phyloP scores from a whole-genome alignment of 768 basidiomycete species.

The Tylopilus subfusipes region DNA sequence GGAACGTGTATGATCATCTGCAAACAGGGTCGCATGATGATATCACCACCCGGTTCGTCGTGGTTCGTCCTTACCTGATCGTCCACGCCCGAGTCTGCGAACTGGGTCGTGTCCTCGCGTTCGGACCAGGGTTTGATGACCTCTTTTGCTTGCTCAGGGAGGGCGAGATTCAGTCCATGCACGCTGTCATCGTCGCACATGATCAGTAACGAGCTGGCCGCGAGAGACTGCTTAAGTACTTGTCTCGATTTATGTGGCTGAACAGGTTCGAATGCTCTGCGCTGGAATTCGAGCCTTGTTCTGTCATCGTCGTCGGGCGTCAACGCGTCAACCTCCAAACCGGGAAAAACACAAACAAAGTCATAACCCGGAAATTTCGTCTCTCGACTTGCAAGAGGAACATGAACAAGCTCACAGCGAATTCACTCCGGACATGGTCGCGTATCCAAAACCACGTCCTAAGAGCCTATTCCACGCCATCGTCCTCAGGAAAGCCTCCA shows the following conservation, averaged over 20 bases:
- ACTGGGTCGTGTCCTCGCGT: conserved; percentile 62
- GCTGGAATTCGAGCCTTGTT: conserved; percentile 40
- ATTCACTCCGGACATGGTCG: too few relatives aligned
- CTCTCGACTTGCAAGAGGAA: not conserved
- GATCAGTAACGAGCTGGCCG: not conserved
- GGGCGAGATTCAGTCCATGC: conserved; percentile 72
- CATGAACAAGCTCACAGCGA: conserved; percentile 34
- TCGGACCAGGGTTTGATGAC: conserved; percentile 82
- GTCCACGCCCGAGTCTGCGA: conserved; percentile 76
- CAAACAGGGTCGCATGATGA: conserved; percentile 18
- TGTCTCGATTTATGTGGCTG: conserved; percentile 60
- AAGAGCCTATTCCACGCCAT: conserved; percentile 19
- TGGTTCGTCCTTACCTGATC: conserved; percentile 58
- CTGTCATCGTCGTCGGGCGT: conserved; percentile 8
- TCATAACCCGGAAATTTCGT: conserved; percentile 15
- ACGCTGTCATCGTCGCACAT: conserved; percentile 44
- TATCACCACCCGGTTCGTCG: not conserved
- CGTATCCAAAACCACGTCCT: not conserved
- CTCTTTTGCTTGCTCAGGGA: conserved; percentile 76
- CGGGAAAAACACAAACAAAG: conserved; percentile 18
- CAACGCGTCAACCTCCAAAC: conserved; percentile 14
- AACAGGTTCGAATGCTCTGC: conserved; percentile 55
- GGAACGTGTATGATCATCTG: conserved; percentile 82
- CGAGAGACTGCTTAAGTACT: conserved; percentile 41
- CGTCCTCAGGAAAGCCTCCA: conserved; percentile 6